Percentiles rank a stretch among this genome's conserved stretches.
phyloP scores from a whole-genome alignment of 306 rosid species.

The Sesbania bispinosa region DNA sequence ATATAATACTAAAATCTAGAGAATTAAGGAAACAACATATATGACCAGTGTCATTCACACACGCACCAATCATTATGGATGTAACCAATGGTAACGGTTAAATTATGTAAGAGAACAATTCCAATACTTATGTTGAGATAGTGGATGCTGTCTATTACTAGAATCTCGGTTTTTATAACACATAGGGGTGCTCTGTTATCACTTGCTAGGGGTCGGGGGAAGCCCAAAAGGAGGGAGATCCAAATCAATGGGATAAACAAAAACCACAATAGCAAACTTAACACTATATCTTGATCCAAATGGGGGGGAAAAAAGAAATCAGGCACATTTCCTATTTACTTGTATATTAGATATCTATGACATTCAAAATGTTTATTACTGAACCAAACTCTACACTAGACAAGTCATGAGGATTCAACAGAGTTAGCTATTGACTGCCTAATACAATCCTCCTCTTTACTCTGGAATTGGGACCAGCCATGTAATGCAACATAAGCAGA shows the following conservation, averaged over 20 bases:
- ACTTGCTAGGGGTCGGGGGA: background rate
- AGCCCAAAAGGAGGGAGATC: background rate
- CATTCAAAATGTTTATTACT: background rate
- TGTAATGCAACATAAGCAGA: background rate
- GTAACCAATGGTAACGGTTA: background rate
- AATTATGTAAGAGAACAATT: no score
- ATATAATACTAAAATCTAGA: background rate
- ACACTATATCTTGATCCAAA: background rate
- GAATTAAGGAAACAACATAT: background rate
- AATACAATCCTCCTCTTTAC: background rate
- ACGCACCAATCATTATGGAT: no score
- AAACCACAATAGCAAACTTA: background rate
- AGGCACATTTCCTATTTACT: constrained; percentile 2
- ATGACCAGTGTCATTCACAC: background rate
- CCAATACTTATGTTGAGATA: no score
- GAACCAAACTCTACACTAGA: constrained; percentile 13
- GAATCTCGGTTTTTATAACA: no score
- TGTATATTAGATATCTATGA: background rate
- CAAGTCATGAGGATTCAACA: background rate
- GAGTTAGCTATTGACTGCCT: background rate
- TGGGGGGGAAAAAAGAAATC: background rate
- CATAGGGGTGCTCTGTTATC: background rate
- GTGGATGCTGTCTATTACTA: no score
- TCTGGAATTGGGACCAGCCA: background rate
- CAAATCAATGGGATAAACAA: background rate